Percentiles rank a stretch among this genome's conserved stretches.
phyloP scores from a whole-genome alignment of 1,284 basidiomycete species.

The Irpex sp. region DNA sequence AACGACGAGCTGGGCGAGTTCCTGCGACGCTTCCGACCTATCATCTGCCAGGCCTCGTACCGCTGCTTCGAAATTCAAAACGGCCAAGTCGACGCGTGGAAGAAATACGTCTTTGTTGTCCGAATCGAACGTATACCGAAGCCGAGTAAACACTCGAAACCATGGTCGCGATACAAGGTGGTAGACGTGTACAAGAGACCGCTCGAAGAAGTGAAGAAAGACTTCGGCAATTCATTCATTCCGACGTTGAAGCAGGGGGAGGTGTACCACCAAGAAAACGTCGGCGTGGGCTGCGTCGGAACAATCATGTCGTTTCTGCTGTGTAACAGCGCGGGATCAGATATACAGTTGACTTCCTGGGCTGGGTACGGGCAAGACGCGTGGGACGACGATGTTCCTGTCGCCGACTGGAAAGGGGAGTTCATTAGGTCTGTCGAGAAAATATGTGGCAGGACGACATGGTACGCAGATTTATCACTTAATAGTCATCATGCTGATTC shows the following conservation, averaged over 20 bases:
- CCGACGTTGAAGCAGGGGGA: constrained; percentile 8
- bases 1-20: constrained; percentile 11
- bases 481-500: not conserved
- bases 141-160: not conserved
- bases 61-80: constrained; percentile 5
- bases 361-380: constrained; percentile 10
- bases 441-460: not conserved
- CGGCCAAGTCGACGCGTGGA: constrained; percentile 9
- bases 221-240: not conserved
- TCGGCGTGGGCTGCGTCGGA: constrained; percentile 9
- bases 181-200: constrained; percentile 5
- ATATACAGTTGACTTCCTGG: constrained; percentile 11
- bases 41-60: constrained; percentile 11
- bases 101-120: constrained; percentile 7
- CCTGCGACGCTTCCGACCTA: constrained; percentile 11
- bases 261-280: constrained; percentile 12
- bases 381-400: constrained; percentile 6
- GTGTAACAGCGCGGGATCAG: constrained; percentile 9
- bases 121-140: constrained; percentile 5
- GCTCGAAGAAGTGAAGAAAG: not conserved
- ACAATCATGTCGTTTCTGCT: constrained; percentile 12
- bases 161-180: constrained; percentile 11
- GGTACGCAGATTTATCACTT: not conserved
- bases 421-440: constrained; percentile 8
- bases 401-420: constrained; percentile 5